Conservation (phyloP, 139 green algal genomes). For the Micractinium sp. region DNA sequence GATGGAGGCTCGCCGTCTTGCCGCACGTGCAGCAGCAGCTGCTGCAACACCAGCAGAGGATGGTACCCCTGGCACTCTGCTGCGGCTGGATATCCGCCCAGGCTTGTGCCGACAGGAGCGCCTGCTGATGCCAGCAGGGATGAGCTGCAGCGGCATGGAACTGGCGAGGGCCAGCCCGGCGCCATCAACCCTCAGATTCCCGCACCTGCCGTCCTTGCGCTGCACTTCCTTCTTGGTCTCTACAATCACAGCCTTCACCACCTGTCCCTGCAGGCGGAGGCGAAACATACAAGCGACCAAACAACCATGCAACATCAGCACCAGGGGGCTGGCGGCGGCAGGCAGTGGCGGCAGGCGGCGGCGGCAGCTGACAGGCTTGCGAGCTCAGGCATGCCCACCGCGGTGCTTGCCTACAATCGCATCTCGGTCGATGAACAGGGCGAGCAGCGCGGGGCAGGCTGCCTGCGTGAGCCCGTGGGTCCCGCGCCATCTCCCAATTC, state of each 20-base stretch:
- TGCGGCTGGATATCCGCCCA: no score
- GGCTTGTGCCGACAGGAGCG: no score
- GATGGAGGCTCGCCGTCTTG: neutral
- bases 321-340: no score
- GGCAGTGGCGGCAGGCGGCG: neutral
- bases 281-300: neutral
- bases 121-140: no score
- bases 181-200: neutral
- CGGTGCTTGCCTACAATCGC: neutral
- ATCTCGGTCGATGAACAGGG: neutral
- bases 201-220: slow-evolving; percentile 43
- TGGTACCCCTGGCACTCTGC: neutral
- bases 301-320: neutral
- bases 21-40: neutral
- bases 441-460: neutral
- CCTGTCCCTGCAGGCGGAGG: slow-evolving; percentile 39
- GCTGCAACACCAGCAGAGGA: neutral
- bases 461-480: no score
- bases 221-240: slow-evolving; percentile 67
- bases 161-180: neutral
- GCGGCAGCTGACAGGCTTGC: neutral
- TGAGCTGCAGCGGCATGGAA: no score
- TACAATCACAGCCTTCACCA: slow-evolving; percentile 67
- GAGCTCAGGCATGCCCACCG: neutral
- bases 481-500: no score